Base-by-base conservation (phyloP, 2,329 filamentous ascomycete species). In the Orbilia ellipsospora region DNA sequence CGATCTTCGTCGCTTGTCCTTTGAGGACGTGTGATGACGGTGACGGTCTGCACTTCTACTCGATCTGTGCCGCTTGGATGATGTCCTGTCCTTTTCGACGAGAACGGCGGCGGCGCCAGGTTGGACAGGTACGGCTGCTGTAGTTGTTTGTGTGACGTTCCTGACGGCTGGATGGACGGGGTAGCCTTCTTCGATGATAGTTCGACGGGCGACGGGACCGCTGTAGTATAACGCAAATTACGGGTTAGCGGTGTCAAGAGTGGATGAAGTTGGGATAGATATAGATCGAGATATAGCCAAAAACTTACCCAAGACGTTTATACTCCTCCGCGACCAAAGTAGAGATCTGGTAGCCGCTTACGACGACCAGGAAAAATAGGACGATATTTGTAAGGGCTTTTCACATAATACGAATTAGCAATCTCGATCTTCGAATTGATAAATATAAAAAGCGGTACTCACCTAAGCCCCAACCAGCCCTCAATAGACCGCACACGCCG, bases 131-230 rank as follows among this genome's bases (percentile, higher is more conserved):
- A 74, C 64, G 16, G 70, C 13, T 55, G 69, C 50, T 10, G 69
- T 73, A 28, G 70, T 74, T 2, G 70, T 74, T 48, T 68, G 70
- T 59, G 62, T 62, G 57, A 74, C 63, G 54, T 74, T 74, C 28
- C 70, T 52, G 26, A 68, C 63, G 18, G 70, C 63, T 5, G 70
- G 70, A 13, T 68, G 62, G 26, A 68, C 52, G 4, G 70, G 70
- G 23, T 68, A 74, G 26, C 70, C 70, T 60, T 74, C 70, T 20
- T 74, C 70, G 52, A 74, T 74, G 28, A 74, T 63, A 13, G 70
- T 74, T 23, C 70, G 70, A 52, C 70, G 70, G 44, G 70, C 70
- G 59, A 74, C 63, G 31, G 70, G 70, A 23, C 70, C 70, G 6
- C 70, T 74, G 42, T 50, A 20, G 31, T 48, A 48, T 48, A 48